Evolutionary conservation across 1,139 yeast species (phyloP), one percentile per base, ranked within the genome.

Genomic region (Insectozyma bohioensis): DNA sequence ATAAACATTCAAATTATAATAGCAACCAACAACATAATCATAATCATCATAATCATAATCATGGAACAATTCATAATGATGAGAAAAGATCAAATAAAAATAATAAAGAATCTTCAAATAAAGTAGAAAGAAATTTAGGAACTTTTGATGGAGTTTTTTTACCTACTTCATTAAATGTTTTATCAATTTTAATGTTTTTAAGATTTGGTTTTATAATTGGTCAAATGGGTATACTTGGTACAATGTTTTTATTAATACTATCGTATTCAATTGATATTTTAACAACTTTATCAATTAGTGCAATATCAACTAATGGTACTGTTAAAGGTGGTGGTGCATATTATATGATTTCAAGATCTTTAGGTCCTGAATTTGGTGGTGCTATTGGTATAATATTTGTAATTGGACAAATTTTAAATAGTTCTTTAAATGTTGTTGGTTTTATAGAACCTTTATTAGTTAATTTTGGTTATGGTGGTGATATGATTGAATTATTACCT

Each of bases 291-390:
- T 80, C 88, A 24, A 74, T 84, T 38, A 78, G 86, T 42, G 92
- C 92, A 3, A 84, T 84, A 37, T 82, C 88, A 2, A 84, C 94
- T 3, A 84, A 84, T 52, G 94, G 94, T 17, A 82, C 86, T 0
- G 92, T 84, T 9, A 72, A 81, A 49, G 92, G 92, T 16, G 94
- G 94, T 11, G 94, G 94, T 19, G 90, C 92, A 1, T 84, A 84
- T 51, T 83, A 81, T 46, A 84, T 84, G 90, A 80, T 84, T 28
- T 80, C 87, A 11, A 61, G 94, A 48, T 79, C 87, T 24, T 59
- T 84, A 41, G 94, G 94, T 0, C 90, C 88, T 2, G 94, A 84
- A 49, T 84, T 84, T 55, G 94, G 94, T 20, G 92, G 92, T 3
- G 81, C 92, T 2, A 83, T 84, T 40, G 94, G 94, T 0, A 64